Percentiles rank a stretch among this genome's conserved stretches.
phyloP scores from a whole-genome alignment of 139 green algal species.

The Dunaliella primolecta region DNA sequence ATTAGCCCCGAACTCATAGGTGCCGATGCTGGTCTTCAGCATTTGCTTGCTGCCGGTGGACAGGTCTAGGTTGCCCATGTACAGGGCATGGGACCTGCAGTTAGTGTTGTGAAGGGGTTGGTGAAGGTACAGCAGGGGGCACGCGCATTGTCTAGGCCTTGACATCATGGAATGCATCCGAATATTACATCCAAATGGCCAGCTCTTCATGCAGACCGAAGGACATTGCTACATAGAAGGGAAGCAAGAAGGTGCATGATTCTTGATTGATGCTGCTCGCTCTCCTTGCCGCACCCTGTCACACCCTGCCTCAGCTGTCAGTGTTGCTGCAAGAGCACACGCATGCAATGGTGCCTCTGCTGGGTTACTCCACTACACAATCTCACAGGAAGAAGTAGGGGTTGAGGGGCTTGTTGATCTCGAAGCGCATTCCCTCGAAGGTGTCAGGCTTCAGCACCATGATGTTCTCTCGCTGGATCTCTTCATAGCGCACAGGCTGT shows the following conservation, averaged over 20 bases:
- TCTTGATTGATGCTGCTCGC: too few relatives aligned
- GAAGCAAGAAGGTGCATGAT: too few relatives aligned
- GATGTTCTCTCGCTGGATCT: constrained; percentile 87
- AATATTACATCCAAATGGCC: too few relatives aligned
- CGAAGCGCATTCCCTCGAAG: constrained; percentile 96
- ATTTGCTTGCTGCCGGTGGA: constrained; percentile 56
- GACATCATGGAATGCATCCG: too few relatives aligned
- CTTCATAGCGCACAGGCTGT: constrained; percentile 88
- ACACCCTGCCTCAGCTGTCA: too few relatives aligned
- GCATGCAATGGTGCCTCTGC: too few relatives aligned
- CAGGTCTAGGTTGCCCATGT: constrained; percentile 93
- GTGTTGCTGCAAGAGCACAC: too few relatives aligned
- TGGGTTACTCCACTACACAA: too few relatives aligned
- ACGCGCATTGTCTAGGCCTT: too few relatives aligned
- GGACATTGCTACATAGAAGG: too few relatives aligned
- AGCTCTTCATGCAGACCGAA: too few relatives aligned
- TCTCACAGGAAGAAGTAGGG: constrained; percentile 87
- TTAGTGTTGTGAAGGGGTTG: background rate
- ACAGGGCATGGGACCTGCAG: constrained; percentile 69
- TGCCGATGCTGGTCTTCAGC: constrained; percentile 85
- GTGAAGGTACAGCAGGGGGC: background rate
- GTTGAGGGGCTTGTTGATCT: constrained; percentile 97
- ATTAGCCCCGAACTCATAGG: constrained; percentile 98
- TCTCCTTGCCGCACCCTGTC: too few relatives aligned
- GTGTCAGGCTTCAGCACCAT: constrained; percentile 95